Evolutionary conservation across 768 basidiomycete species (phyloP), one percentile per base, ranked within the genome.

Genomic region (Phallus indusiatus): DNA sequence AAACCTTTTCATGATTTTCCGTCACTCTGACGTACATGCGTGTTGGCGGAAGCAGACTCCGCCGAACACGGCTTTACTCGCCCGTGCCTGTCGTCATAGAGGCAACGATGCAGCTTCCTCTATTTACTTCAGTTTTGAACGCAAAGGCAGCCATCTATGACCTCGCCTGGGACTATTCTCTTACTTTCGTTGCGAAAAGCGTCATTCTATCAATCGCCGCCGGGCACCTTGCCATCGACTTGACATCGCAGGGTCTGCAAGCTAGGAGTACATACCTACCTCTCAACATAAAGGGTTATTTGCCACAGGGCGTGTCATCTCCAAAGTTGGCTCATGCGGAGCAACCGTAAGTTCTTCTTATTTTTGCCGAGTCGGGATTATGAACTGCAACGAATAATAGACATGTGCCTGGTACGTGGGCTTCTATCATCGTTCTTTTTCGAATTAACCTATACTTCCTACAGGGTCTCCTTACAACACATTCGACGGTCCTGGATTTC

Each of bases 401-500:
- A n/a, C 42, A 42, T n/a, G 42, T 42, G 12, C 42, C 42, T 42
- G 42, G 42, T 42, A 42, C n/a, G 42, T 42, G n/a, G 28, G 7
- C 28, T 7, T 28, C 28, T 28, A 42, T 42, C n/a, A 42, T n/a
- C 42, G 2, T 42, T 42, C 42, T 42, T 42, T 42, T n/a, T 12
- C 42, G n/a, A 14, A 42, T 42, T 12, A 37, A 37, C 42, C 3
- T 42, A 2, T n/a, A 14, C n/a, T 42, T n/a, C 42, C n/a, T 11
- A 14, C 42, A 42, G 54, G 54, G 21, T 36, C 21, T 5, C 54
- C 54, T 5, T 55, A 55, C 28, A 61, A 61, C 20, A 61, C 60
- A 2, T 61, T 58, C 35, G 60, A 61, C 20, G 60, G 60, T 7
- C 47, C 46, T 14, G 60, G 60, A 5, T 61, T 61, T 57, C 55